A percentile compares a stretch with the other conserved stretches of the same genome.
Evolutionary conservation across 2,329 filamentous ascomycete species (phyloP).

Genomic region (Trichophyton verrucosum): DNA sequence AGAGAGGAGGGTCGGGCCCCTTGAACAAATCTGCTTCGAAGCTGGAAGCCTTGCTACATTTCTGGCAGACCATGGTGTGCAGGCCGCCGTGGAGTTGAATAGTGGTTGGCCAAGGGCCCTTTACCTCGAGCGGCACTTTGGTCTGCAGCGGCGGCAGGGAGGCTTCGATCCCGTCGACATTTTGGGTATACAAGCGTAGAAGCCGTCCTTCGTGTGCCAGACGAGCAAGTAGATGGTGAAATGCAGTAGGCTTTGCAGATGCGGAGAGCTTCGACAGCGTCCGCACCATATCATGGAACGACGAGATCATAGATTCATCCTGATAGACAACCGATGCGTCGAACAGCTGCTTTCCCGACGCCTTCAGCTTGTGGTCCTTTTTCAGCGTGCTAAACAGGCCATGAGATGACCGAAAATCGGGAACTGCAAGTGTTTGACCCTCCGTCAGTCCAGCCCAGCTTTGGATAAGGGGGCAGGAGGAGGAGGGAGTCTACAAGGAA

Average conservation of each 20-base stretch:
- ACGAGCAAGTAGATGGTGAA: constrained; percentile 87
- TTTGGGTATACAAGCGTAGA: constrained; percentile 86
- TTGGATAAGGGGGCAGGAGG: constrained; percentile 11
- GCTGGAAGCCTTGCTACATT: constrained; percentile 64
- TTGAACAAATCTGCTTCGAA: constrained; percentile 72
- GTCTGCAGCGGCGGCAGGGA: constrained; percentile 68
- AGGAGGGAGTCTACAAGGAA: constrained; percentile 10
- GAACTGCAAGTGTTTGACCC: constrained; percentile 44
- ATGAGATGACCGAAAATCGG: constrained; percentile 85
- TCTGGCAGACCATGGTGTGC: constrained; percentile 92
- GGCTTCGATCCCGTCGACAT: constrained; percentile 91
- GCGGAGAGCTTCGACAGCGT: constrained; percentile 69
- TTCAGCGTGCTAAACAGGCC: constrained; percentile 80
- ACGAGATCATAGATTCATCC: constrained; percentile 73
- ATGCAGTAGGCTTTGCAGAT: constrained; percentile 66
- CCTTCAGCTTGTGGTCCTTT: constrained; percentile 78
- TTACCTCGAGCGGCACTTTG: constrained; percentile 64
- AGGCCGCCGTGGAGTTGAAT: constrained; percentile 89
- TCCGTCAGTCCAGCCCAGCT: constrained; percentile 7
- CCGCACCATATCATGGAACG: constrained; percentile 93
- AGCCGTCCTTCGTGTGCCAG: constrained; percentile 77
- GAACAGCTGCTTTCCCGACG: constrained; percentile 89
- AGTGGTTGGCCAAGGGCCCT: constrained; percentile 85
- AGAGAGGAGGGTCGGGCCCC: constrained; percentile 71
- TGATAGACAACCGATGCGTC: constrained; percentile 92